A percentile compares a stretch with the other conserved stretches of the same genome.
Evolutionary conservation across 2,329 filamentous ascomycete genomes (phyloP).

Genomic region (Scedosporium aurantiacum): DNA sequence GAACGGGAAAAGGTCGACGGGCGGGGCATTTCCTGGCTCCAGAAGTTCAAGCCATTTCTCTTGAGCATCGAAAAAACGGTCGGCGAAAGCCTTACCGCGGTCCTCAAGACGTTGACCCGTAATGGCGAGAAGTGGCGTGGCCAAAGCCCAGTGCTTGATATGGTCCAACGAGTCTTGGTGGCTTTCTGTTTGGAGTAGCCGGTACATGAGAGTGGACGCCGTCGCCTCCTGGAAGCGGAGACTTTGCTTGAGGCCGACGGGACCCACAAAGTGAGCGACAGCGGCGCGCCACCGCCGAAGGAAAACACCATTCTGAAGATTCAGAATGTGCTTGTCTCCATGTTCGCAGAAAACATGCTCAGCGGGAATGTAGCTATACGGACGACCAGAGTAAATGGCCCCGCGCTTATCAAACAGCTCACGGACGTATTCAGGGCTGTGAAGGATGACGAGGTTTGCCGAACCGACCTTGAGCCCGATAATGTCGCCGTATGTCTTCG

Average conservation of each 20-base stretch:
- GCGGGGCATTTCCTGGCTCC: constrained; percentile 16
- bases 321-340: constrained; percentile 12
- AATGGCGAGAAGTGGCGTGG: constrained; percentile 15
- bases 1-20: constrained; percentile 15
- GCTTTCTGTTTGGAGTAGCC: constrained; percentile 11
- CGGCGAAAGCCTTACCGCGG: constrained; percentile 8
- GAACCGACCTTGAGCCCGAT: constrained; percentile 20
- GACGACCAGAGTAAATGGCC: constrained; percentile 25
- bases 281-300: constrained; percentile 14
- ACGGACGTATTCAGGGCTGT: constrained; percentile 19
- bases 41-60: constrained; percentile 14
- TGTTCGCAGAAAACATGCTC: constrained; percentile 16
- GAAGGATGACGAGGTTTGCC: constrained; percentile 22
- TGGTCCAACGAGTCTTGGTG: constrained; percentile 8
- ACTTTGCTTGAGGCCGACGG: constrained; percentile 11
- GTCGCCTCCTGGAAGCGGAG: constrained; percentile 13
- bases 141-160: constrained; percentile 14
- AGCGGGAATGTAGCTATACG: constrained; percentile 17
- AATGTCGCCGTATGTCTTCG: constrained; percentile 22
- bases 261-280: constrained; percentile 12
- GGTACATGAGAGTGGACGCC: constrained; percentile 11
- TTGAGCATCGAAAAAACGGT: constrained; percentile 14
- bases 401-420: constrained; percentile 27
- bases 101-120: constrained; percentile 13
- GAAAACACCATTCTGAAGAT: constrained; percentile 13